phyloP scores from a whole-genome alignment of 176 grass and related monocot species.

The Eremochloa ophiuroides region DNA sequence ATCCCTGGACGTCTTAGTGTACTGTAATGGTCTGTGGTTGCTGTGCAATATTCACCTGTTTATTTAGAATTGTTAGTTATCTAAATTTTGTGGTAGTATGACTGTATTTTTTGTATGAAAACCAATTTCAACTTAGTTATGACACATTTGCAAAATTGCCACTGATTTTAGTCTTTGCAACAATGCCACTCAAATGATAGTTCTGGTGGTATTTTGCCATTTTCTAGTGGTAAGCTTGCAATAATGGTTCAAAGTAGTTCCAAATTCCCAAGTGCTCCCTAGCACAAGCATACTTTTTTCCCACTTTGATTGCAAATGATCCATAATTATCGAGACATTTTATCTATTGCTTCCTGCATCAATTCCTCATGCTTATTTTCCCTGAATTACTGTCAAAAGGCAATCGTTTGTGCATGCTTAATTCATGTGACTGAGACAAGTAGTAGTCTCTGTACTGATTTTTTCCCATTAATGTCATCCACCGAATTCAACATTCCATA shows the following conservation, averaged over 20 bases:
- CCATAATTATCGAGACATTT: not conserved
- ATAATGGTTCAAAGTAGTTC: not conserved
- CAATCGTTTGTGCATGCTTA: not conserved
- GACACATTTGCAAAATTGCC: not conserved
- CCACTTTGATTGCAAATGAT: not conserved
- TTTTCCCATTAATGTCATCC: not conserved
- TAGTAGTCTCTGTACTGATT: not conserved
- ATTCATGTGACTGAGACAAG: constrained; percentile 1
- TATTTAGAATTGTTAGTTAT: not conserved
- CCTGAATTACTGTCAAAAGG: not conserved
- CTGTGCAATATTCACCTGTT: not conserved
- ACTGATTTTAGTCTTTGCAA: not conserved
- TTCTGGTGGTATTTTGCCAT: not conserved
- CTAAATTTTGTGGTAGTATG: not conserved
- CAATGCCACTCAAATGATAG: not conserved
- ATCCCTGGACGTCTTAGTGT: not conserved
- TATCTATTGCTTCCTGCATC: not conserved
- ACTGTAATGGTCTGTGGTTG: not conserved
- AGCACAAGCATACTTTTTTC: not conserved
- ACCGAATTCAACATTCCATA: not conserved
- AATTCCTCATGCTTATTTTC: not conserved
- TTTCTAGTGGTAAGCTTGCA: not conserved
- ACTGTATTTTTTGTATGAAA: not conserved
- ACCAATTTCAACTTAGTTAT: not conserved
- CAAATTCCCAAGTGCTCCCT: not conserved